Percentiles rank a stretch among this genome's conserved stretches.
Conservation (phyloP, 208 protist genomes). For the Porcisia deanei region DNA sequence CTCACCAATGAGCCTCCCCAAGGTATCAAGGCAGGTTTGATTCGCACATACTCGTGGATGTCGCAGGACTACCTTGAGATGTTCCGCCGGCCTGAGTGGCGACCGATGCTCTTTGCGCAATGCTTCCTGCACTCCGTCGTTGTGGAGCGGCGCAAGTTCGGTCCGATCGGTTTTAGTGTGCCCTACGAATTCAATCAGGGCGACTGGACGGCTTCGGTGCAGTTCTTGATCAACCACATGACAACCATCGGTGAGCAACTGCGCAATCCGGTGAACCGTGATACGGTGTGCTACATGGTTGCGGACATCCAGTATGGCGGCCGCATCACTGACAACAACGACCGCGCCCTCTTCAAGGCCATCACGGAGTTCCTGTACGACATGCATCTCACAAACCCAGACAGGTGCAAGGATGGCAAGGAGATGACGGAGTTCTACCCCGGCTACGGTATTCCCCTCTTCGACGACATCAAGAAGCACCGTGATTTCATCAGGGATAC, state of each 20-base stretch:
- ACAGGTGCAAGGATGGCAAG: constrained; percentile 84
- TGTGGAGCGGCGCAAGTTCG: constrained; percentile 98
- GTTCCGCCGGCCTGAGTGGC: constrained; percentile 96
- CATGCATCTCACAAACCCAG: constrained; percentile 87
- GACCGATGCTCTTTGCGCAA: constrained; percentile 96
- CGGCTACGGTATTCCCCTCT: constrained; percentile 88
- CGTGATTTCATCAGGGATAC: constrained; percentile 94
- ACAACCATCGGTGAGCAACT: constrained; percentile 95
- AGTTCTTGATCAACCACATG: constrained; percentile 98
- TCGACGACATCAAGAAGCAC: constrained; percentile 94
- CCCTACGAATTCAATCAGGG: constrained; percentile 99
- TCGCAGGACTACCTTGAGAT: constrained; percentile 97
- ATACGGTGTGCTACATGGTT: constrained; percentile 98
- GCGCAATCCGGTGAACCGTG: constrained; percentile 92
- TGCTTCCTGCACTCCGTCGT: constrained; percentile 98
- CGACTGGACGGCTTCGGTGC: constrained; percentile 94
- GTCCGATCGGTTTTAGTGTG: constrained; percentile 98
- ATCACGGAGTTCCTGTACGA: constrained; percentile 96
- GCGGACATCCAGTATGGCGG: constrained; percentile 99
- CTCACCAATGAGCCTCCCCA: constrained; percentile 98
- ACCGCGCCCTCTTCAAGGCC: constrained; percentile 97
- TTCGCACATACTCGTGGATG: constrained; percentile 95
- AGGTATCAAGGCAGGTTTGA: constrained; percentile 96
- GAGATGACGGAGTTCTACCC: constrained; percentile 87
- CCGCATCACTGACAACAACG: constrained; percentile 98